These are phyloP conservation scores for Podosphaera xanthii DNA, from an alignment of 2,329 filamentous ascomycete species.

Conservation along the genomic window DNA sequence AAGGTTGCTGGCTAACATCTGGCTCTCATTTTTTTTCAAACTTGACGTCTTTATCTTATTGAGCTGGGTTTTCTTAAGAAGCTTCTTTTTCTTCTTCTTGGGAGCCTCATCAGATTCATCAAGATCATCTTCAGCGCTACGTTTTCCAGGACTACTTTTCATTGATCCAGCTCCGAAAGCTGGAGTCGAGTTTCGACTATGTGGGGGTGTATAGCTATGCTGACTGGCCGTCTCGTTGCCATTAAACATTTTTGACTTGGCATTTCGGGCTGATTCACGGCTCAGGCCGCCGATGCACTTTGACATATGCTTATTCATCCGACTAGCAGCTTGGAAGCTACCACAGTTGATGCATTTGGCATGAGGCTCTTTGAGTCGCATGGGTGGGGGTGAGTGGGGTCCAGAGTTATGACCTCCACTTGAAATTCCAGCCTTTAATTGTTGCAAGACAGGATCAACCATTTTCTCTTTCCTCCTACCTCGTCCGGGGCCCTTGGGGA, in stretches of 20 bases:
- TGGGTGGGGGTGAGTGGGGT: slow-evolving; percentile 21
- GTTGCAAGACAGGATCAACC: slow-evolving; percentile 23
- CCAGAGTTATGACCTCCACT: slow-evolving; percentile 25
- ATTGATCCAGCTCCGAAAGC: slow-evolving; percentile 18
- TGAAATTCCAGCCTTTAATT: slow-evolving; percentile 16
- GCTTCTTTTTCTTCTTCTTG: slow-evolving; percentile 13
- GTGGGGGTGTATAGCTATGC: slow-evolving; percentile 33
- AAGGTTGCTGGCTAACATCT: slow-evolving; percentile 5
- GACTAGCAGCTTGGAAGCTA: slow-evolving; percentile 39
- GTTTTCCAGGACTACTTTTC: slow-evolving; percentile 12
- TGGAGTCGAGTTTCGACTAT: slow-evolving; percentile 39
- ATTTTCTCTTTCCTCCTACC: slow-evolving; percentile 67
- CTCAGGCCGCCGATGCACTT: slow-evolving; percentile 44
- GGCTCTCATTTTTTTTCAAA: slow-evolving; percentile 5
- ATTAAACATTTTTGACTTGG: slow-evolving; percentile 39
- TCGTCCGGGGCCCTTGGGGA: slow-evolving; percentile 48
- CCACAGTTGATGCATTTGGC: slow-evolving; percentile 47
- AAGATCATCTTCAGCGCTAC: slow-evolving; percentile 14
- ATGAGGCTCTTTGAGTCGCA: slow-evolving; percentile 40
- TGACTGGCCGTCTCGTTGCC: slow-evolving; percentile 25
- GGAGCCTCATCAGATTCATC: slow-evolving; percentile 15
- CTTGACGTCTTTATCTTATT: slow-evolving; percentile 8
- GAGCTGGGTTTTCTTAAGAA: slow-evolving; percentile 10
- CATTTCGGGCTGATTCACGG: slow-evolving; percentile 36
- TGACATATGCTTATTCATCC: slow-evolving; percentile 45